A percentile compares a stretch with the other conserved stretches of the same genome.
These are phyloP conservation scores for Gossypium ekmanianum DNA, from an alignment of 345 rosid species.

Conservation along the genomic window DNA sequence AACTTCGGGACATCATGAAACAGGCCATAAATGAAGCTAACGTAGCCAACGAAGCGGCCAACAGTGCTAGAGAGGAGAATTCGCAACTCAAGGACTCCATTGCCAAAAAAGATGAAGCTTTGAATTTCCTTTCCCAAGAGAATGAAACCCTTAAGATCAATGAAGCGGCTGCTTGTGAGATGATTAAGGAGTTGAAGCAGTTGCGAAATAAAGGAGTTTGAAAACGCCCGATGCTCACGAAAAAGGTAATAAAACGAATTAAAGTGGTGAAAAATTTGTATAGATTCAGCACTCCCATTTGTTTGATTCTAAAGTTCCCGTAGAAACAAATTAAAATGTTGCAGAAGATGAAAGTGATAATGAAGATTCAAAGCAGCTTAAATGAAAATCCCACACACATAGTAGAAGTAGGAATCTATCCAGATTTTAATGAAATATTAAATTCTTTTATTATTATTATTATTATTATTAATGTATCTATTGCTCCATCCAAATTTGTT, in stretches of 20 bases:
- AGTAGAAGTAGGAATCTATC: background rate
- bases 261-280: slow-evolving; percentile 32
- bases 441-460: background rate
- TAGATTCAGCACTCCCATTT: slow-evolving; percentile 32
- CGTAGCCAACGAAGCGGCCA: slow-evolving; percentile 82
- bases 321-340: slow-evolving; percentile 33
- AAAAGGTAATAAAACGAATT: slow-evolving; percentile 21
- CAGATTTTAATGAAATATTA: background rate
- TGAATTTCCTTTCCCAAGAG: slow-evolving; percentile 53
- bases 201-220: slow-evolving; percentile 31
- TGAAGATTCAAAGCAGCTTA: slow-evolving; percentile 11
- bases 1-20: slow-evolving; percentile 72
- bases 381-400: background rate
- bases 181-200: slow-evolving; percentile 55
- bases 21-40: slow-evolving; percentile 91
- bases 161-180: slow-evolving; percentile 58
- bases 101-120: slow-evolving; percentile 58
- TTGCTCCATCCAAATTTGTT: no score
- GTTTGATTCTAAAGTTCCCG: slow-evolving; percentile 46
- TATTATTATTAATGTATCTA: background rate
- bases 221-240: slow-evolving; percentile 5
- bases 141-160: slow-evolving; percentile 56
- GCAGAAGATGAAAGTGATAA: slow-evolving; percentile 26
- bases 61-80: slow-evolving; percentile 64
- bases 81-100: slow-evolving; percentile 62